These are phyloP conservation scores for Metarhizium album DNA, from an alignment of 2,329 filamentous ascomycete genomes.

Conservation along the genomic window DNA sequence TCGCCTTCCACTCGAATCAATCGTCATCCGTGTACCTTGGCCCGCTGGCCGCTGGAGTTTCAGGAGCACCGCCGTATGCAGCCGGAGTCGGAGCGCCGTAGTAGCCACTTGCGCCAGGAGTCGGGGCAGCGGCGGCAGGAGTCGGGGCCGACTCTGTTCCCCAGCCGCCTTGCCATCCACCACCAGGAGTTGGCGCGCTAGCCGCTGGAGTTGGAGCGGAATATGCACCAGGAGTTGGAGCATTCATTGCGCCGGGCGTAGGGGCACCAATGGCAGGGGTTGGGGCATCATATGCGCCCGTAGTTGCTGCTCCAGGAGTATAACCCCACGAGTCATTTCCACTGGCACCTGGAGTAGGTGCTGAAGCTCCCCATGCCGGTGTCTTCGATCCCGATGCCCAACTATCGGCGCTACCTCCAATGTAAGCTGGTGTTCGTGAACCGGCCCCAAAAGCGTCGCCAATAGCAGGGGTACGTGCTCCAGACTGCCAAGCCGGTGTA, in stretches of 20 bases:
- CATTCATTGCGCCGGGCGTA: constrained; percentile 51
- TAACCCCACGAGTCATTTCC: constrained; percentile 51
- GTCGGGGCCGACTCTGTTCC: constrained; percentile 55
- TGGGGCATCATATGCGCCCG: constrained; percentile 55
- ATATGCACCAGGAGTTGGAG: constrained; percentile 61
- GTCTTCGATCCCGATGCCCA: constrained; percentile 67
- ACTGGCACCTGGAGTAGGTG: constrained; percentile 47
- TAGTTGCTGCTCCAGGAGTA: constrained; percentile 37
- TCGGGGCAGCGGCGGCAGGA: constrained; percentile 55
- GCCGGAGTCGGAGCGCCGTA: constrained; percentile 56
- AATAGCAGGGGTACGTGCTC: constrained; percentile 56
- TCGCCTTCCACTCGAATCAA: constrained; percentile 2
- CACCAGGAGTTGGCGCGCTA: constrained; percentile 60
- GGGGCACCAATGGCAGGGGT: constrained; percentile 53
- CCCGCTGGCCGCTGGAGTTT: constrained; percentile 51
- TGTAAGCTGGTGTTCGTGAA: constrained; percentile 58
- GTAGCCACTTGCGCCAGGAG: constrained; percentile 55
- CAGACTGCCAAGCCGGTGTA: constrained; percentile 70
- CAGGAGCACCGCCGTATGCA: constrained; percentile 43
- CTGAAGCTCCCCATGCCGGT: constrained; percentile 56
- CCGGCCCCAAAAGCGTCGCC: constrained; percentile 54
- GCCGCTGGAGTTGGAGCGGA: constrained; percentile 53
- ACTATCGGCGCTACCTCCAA: constrained; percentile 34
- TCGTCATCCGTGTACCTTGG: constrained; percentile 45
- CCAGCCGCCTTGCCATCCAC: constrained; percentile 49